These are phyloP conservation scores for Nelumbo lutea DNA, from an alignment of 164 flowering plant species.

Conservation along the genomic window DNA sequence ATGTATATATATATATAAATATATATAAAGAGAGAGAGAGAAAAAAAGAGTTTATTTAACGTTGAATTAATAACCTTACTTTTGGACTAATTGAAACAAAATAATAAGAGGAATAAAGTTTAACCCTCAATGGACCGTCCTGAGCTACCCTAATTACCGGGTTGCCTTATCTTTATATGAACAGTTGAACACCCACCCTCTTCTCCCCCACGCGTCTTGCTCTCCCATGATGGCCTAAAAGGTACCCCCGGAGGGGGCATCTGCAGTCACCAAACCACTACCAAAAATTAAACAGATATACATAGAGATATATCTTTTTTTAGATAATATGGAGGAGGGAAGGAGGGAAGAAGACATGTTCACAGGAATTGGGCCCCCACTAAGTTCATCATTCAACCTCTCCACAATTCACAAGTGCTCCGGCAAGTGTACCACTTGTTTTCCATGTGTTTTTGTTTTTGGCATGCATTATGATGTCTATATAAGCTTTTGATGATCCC, in stretches of 20 bases:
- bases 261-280: background rate
- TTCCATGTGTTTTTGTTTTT: slow-evolving; percentile 21
- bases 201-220: too few relatives aligned
- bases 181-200: too few relatives aligned
- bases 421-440: slow-evolving; percentile 17
- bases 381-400: slow-evolving; percentile 13
- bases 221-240: background rate
- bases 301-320: background rate
- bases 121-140: too few relatives aligned
- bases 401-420: slow-evolving; percentile 22
- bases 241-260: background rate
- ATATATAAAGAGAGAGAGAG: background rate
- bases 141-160: too few relatives aligned
- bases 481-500: slow-evolving; percentile 2
- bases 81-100: too few relatives aligned
- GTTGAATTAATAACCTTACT: too few relatives aligned
- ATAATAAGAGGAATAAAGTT: background rate
- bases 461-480: slow-evolving; percentile 32
- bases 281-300: background rate
- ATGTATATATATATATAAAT: too few relatives aligned
- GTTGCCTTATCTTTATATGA: too few relatives aligned
- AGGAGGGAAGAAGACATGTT: background rate
- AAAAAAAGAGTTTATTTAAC: too few relatives aligned
- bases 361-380: slow-evolving; percentile 3
- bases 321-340: background rate